Evolutionary conservation across 2,329 filamentous ascomycete species (phyloP).

Genomic region (Aureobasidium sp.): DNA sequence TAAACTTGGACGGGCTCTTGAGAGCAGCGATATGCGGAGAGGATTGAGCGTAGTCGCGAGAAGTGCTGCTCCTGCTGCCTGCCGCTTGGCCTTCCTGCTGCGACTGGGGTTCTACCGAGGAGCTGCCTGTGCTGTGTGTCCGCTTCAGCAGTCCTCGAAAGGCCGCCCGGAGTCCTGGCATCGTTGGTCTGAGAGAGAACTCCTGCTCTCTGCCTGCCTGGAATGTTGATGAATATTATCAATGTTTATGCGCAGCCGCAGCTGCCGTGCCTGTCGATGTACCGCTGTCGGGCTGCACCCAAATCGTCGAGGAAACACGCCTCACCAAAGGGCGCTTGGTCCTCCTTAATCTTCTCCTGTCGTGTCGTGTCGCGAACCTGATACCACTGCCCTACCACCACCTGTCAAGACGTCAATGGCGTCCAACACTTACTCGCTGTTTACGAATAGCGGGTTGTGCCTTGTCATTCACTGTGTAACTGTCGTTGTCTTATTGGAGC

Average conservation of each 20-base stretch:
- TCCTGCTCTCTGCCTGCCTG: background rate
- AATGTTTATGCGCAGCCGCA: background rate
- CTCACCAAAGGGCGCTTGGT: background rate
- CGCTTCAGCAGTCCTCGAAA: background rate
- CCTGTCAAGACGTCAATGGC: background rate
- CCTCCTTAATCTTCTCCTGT: slow-evolving; percentile 10
- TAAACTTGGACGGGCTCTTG: slow-evolving; percentile 8
- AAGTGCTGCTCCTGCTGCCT: background rate
- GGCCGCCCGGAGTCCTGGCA: slow-evolving; percentile 1
- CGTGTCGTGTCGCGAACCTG: background rate
- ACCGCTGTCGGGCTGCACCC: background rate
- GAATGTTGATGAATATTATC: background rate
- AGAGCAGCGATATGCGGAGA: background rate
- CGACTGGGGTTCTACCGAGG: slow-evolving; percentile 4
- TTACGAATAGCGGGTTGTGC: background rate
- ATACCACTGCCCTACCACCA: background rate
- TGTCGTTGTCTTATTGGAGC: background rate
- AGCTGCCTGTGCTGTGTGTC: slow-evolving; percentile 2
- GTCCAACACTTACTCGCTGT: background rate
- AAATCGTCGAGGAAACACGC: slow-evolving; percentile 1
- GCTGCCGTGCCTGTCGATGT: background rate
- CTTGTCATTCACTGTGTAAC: background rate
- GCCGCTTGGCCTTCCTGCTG: background rate
- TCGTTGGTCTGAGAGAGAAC: background rate
- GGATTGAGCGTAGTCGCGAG: background rate